Evolutionary conservation across 192 early-diverging fungal species (phyloP), one percentile per base, ranked within the genome.

Genomic region (Entophlyctis helioformis): DNA sequence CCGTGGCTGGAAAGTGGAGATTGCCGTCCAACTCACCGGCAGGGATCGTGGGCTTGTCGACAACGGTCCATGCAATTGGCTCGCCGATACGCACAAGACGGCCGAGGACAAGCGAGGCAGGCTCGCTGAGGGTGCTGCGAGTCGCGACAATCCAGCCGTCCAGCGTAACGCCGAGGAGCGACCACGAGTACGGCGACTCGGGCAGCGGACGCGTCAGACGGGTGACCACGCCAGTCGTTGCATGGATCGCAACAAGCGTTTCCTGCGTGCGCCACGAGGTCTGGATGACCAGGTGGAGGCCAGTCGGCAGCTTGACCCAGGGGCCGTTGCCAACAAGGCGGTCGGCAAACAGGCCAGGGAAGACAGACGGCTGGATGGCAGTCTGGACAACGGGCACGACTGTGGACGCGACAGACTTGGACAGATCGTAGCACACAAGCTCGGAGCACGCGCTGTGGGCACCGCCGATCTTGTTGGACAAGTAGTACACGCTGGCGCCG

Each of bases 311-410:
- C 39, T 2, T 36, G 27, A 35, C 18, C 42, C 24, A 50, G 36
- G 2, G n/a, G n/a, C n/a, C 41, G 25, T 48, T 39, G 34, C 16
- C 11, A 12, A 70, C 52, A 3, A 88, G 66, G 36, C 71, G 67
- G 39, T 75, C 71, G 47, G 66, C 50, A 46, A 78, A 89, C 1
- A 89, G 57, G 1, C 86, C 86, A 2, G 74, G 75, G 56, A 89
- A 89, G 10, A 42, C 59, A 13, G 63, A 53, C 4, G 45, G 5
- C 3, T 46, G 48, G n/a, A n/a, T n/a, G 3, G 73, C 51, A 7
- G 42, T 60, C 19, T 39, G 45, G 11, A 68, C 65, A 22, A 62
- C 36, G 21, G 10, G 22, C 16, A 71, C 55, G 1, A 76, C 56
- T 0, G 70, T 54, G 16, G 47, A 45, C 26, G 53, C 48, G 5